These are phyloP conservation scores for Aspergillus sp. DNA, from an alignment of 2,329 filamentous ascomycete species.

Conservation along the genomic window DNA sequence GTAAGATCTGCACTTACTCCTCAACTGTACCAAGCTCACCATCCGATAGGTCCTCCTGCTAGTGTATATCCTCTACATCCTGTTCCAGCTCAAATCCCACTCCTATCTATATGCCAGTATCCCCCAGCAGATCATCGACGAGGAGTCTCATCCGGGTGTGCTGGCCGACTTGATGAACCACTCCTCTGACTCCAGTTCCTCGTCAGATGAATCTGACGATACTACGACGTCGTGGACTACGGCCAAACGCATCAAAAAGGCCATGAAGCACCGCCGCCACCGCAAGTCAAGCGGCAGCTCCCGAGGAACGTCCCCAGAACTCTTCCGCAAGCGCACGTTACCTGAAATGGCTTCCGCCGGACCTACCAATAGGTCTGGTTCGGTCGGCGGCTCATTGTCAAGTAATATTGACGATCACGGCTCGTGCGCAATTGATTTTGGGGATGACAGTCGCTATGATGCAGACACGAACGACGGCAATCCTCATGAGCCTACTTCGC, in stretches of 20 bases:
- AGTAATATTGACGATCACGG: conserved; percentile 20
- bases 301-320: conserved; percentile 43
- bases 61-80: conserved; percentile 77
- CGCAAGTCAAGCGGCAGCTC: conserved; percentile 77
- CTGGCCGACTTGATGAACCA: conserved; percentile 75
- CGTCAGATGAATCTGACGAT: conserved; percentile 65
- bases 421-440: conserved; percentile 24
- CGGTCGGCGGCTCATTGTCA: conserved; percentile 21
- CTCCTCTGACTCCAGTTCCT: conserved; percentile 48
- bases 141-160: conserved; percentile 82
- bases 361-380: conserved; percentile 18
- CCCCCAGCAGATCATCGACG: conserved; percentile 88
- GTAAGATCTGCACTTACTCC: conserved; percentile 44
- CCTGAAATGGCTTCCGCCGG: conserved; percentile 12
- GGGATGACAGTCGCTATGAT: conserved; percentile 29
- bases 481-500: conserved; percentile 23
- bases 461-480: conserved; percentile 23
- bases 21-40: neutral
- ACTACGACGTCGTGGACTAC: conserved; percentile 69
- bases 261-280: conserved; percentile 67
- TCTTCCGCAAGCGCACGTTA: conserved; percentile 22
- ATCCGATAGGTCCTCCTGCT: conserved; percentile 65
- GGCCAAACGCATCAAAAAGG: conserved; percentile 71
- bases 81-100: conserved; percentile 91
- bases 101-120: conserved; percentile 90